phyloP scores from a whole-genome alignment of 768 basidiomycete species.

The Russula sp. region DNA sequence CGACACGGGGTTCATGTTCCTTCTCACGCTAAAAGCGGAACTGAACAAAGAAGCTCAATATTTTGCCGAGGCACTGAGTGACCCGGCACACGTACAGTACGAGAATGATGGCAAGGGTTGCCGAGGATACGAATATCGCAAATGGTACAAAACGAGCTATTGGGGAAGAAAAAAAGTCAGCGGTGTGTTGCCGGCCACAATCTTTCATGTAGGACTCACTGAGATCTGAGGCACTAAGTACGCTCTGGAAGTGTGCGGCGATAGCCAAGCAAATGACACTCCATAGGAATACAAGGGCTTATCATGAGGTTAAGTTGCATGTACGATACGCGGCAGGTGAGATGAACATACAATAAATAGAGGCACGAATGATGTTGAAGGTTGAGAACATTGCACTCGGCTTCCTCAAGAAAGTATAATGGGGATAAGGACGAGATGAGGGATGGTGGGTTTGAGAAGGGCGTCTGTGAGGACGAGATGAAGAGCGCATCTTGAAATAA shows the following conservation, averaged over 20 bases:
- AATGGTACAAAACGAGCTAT: slow-evolving; percentile 84
- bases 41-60: slow-evolving; percentile 33
- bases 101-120: slow-evolving; percentile 61
- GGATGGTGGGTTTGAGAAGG: slow-evolving; percentile 19
- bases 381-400: slow-evolving; percentile 54
- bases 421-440: slow-evolving; percentile 10
- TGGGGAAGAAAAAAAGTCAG: slow-evolving; percentile 6
- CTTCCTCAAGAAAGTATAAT: slow-evolving; percentile 14
- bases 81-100: slow-evolving; percentile 47
- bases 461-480: slow-evolving; percentile 27
- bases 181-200: neutral
- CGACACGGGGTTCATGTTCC: slow-evolving; percentile 69
- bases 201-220: slow-evolving; percentile 42
- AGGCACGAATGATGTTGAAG: slow-evolving; percentile 63
- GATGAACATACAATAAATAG: slow-evolving; percentile 54
- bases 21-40: slow-evolving; percentile 56
- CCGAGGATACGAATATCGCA: slow-evolving; percentile 72
- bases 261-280: slow-evolving; percentile 75
- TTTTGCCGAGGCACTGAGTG: slow-evolving; percentile 2
- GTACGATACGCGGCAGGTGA: neutral
- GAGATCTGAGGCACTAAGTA: slow-evolving; percentile 71
- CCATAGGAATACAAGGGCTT: slow-evolving; percentile 65
- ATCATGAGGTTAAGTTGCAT: slow-evolving; percentile 8
- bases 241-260: slow-evolving; percentile 68
- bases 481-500: slow-evolving; percentile 30